A percentile compares a stretch with the other conserved stretches of the same genome.
Evolutionary conservation across 2,329 filamentous ascomycete species (phyloP).

Genomic region (Microthyrium microscopicum): DNA sequence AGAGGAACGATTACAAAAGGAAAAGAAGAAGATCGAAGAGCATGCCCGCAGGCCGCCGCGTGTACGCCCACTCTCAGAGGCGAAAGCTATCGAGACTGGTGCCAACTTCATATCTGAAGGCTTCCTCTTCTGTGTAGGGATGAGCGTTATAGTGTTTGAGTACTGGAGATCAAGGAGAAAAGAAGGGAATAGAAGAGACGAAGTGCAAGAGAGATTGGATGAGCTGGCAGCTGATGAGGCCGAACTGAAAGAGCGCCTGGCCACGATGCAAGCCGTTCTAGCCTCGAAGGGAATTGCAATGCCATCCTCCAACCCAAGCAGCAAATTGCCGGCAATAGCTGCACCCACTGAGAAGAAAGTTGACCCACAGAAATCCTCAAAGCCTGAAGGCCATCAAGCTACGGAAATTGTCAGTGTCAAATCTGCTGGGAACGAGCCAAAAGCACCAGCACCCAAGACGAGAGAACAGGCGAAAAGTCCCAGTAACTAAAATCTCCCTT

Average conservation of each 20-base stretch:
- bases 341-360: too few relatives aligned
- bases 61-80: constrained; percentile 48
- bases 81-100: constrained; percentile 51
- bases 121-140: constrained; percentile 49
- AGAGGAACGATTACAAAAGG: constrained; percentile 30
- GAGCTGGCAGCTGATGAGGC: constrained; percentile 35
- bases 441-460: too few relatives aligned
- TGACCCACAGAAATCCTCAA: too few relatives aligned
- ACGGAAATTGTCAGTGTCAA: too few relatives aligned
- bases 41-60: constrained; percentile 25
- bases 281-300: too few relatives aligned
- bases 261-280: constrained; percentile 21
- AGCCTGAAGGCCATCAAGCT: too few relatives aligned
- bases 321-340: too few relatives aligned
- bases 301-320: too few relatives aligned
- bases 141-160: constrained; percentile 45
- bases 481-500: too few relatives aligned
- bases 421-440: too few relatives aligned
- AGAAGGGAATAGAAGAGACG: constrained; percentile 40
- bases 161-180: constrained; percentile 44
- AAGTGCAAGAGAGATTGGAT: constrained; percentile 41
- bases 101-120: constrained; percentile 53
- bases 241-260: constrained; percentile 22
- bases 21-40: constrained; percentile 31
- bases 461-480: too few relatives aligned